phyloP scores from a whole-genome alignment of 495 filamentous ascomycete genomes.

The Talaromyces adpressus region DNA sequence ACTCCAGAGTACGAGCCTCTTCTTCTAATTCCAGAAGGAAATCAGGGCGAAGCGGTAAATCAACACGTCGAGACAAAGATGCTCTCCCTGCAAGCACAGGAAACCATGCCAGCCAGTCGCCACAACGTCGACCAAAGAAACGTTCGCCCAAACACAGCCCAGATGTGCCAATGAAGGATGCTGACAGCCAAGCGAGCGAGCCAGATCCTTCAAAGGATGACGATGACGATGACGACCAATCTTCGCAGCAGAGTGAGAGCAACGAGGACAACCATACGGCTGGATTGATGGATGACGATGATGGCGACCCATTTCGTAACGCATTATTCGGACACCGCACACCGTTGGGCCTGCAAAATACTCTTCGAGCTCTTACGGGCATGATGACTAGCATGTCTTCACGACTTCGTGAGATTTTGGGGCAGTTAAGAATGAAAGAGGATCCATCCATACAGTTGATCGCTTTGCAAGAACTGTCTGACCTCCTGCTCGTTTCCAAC shows the following conservation, averaged over 20 bases:
- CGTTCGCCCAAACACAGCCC: constrained; percentile 44
- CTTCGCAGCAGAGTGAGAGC: constrained; percentile 50
- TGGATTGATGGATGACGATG: constrained; percentile 57
- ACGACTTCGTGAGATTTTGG: constrained; percentile 75
- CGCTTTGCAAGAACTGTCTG: constrained; percentile 87
- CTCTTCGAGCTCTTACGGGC: constrained; percentile 77
- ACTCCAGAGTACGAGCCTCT: constrained; percentile 29
- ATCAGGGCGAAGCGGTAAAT: constrained; percentile 49
- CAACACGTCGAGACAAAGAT: constrained; percentile 15
- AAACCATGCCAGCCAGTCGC: constrained; percentile 29
- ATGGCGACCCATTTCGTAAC: constrained; percentile 72
- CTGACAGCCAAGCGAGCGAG: constrained; percentile 33
- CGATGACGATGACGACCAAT: constrained; percentile 28
- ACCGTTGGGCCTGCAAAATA: constrained; percentile 64
- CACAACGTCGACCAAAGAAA: constrained; percentile 46
- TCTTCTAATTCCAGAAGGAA: constrained; percentile 58
- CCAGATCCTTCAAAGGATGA: constrained; percentile 21
- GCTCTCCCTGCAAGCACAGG: background rate
- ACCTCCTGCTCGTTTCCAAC: constrained; percentile 87
- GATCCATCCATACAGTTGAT: constrained; percentile 86
- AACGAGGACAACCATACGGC: constrained; percentile 46
- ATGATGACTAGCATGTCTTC: constrained; percentile 82
- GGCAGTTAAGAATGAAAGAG: constrained; percentile 77
- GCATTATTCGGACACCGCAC: constrained; percentile 63
- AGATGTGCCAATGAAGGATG: constrained; percentile 46